Percentiles rank a stretch among this genome's conserved stretches.
phyloP scores from a whole-genome alignment of 805 yeast genomes.

The Cyberlindnera euphorbiiphila region DNA sequence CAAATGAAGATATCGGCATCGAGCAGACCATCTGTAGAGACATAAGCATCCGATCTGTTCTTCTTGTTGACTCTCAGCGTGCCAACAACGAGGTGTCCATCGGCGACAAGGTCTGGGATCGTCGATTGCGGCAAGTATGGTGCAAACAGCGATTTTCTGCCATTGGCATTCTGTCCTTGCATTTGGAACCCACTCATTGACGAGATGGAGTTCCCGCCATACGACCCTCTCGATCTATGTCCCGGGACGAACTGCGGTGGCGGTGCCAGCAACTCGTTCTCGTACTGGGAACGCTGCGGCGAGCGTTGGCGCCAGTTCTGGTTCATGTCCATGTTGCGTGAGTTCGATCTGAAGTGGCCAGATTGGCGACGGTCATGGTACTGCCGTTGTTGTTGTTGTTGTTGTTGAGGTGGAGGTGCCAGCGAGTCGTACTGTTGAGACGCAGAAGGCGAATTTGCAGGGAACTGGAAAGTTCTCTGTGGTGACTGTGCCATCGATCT shows the following conservation, averaged over 20 bases:
- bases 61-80: constrained; percentile 91
- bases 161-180: constrained; percentile 27
- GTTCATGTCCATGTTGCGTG: constrained; percentile 40
- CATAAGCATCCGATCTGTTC: constrained; percentile 96
- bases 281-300: constrained; percentile 31
- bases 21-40: constrained; percentile 90
- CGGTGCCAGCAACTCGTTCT: constrained; percentile 20
- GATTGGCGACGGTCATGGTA: constrained; percentile 39
- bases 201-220: constrained; percentile 53
- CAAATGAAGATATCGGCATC: constrained; percentile 97
- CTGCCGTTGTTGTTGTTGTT: constrained; percentile 18
- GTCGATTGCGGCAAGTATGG: constrained; percentile 94
- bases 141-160: constrained; percentile 82
- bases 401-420: constrained; percentile 18
- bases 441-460: constrained; percentile 37
- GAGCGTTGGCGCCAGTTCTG: constrained; percentile 59
- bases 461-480: constrained; percentile 58
- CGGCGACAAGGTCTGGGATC: constrained; percentile 81
- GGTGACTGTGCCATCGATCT: constrained; percentile 35
- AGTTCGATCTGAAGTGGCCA: constrained; percentile 36
- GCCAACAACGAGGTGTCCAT: constrained; percentile 91
- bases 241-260: constrained; percentile 53
- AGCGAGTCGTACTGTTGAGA: constrained; percentile 3
- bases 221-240: constrained; percentile 72
- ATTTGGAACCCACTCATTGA: constrained; percentile 27